Percentiles rank a stretch among this genome's conserved stretches.
Evolutionary conservation across 805 yeast species (phyloP).

Genomic region (Blastobotrys chiropterorum): DNA sequence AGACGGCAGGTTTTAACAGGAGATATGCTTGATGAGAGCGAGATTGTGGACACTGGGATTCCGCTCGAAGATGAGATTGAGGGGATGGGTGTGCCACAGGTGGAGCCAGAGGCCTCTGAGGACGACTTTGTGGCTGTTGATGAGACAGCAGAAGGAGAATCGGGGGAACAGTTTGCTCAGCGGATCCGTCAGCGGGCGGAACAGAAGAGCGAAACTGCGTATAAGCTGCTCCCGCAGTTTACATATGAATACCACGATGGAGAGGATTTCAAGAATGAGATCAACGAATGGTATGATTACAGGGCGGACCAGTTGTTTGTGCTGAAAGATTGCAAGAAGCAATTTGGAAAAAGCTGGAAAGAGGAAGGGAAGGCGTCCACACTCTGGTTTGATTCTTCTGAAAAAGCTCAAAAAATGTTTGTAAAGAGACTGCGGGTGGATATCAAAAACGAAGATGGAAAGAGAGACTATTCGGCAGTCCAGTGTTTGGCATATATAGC

Average conservation of each 20-base stretch:
- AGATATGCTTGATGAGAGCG: constrained; percentile 7
- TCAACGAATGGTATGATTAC: constrained; percentile 42
- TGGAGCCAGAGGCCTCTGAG: constrained; percentile 3
- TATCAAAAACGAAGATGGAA: not conserved
- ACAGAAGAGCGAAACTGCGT: constrained; percentile 1
- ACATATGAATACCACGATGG: constrained; percentile 39
- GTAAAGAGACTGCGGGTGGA: not conserved
- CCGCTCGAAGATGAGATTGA: constrained; percentile 6
- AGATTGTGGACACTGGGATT: constrained; percentile 6
- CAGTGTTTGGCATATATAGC: constrained; percentile 26
- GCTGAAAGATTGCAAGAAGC: constrained; percentile 3
- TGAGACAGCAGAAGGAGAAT: constrained; percentile 11
- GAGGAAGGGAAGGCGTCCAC: constrained; percentile 3
- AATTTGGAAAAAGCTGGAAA: constrained; percentile 1
- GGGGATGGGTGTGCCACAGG: constrained; percentile 1
- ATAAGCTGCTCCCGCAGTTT: constrained; percentile 35
- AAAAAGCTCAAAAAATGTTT: not conserved
- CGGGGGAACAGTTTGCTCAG: constrained; percentile 12
- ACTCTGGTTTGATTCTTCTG: no score
- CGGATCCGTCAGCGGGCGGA: constrained; percentile 16
- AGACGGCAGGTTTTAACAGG: not conserved
- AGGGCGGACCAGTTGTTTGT: not conserved
- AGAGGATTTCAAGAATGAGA: constrained; percentile 34
- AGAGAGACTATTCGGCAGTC: constrained; percentile 10
- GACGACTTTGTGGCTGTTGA: constrained; percentile 21